Evolutionary conservation across 176 grass and related monocot genomes (phyloP).

Genomic region (Microstegium vimineum): DNA sequence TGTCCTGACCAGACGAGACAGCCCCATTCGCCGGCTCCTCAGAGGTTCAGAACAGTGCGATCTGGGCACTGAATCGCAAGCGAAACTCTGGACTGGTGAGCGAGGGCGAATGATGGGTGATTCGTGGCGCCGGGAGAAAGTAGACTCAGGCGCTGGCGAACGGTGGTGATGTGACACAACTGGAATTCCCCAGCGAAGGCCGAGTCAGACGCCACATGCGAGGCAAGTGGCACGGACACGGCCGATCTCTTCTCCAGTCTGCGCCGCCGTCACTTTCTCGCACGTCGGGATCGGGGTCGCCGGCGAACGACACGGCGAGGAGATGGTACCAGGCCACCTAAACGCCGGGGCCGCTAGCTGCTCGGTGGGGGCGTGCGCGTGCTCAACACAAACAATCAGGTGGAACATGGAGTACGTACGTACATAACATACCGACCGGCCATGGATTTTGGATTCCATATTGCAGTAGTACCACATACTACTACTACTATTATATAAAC

Average conservation of each 20-base stretch:
- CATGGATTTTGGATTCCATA: neutral
- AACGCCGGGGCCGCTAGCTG: neutral
- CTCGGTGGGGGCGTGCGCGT: neutral
- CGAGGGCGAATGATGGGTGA: slow-evolving; percentile 32
- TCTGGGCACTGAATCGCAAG: neutral
- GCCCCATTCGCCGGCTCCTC: slow-evolving; percentile 2
- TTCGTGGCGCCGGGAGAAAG: slow-evolving; percentile 17
- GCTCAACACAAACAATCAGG: neutral
- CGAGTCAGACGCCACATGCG: slow-evolving; percentile 32
- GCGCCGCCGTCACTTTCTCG: neutral
- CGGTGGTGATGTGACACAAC: slow-evolving; percentile 9
- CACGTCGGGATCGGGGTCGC: neutral
- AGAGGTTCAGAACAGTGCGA: slow-evolving; percentile 24
- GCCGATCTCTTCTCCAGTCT: neutral
- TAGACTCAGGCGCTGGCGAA: neutral
- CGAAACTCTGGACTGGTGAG: neutral
- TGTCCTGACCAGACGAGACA: slow-evolving; percentile 33
- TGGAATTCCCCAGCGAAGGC: neutral
- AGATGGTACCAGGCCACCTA: neutral
- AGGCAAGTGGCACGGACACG: neutral
- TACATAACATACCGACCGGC: neutral
- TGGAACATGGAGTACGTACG: no score
- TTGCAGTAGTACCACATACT: no score
- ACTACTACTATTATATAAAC: no score
- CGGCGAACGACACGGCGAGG: neutral